Conservation (phyloP, 225 moss, liverwort and hornwort genomes). For the Thuidium tamariscinum region DNA sequence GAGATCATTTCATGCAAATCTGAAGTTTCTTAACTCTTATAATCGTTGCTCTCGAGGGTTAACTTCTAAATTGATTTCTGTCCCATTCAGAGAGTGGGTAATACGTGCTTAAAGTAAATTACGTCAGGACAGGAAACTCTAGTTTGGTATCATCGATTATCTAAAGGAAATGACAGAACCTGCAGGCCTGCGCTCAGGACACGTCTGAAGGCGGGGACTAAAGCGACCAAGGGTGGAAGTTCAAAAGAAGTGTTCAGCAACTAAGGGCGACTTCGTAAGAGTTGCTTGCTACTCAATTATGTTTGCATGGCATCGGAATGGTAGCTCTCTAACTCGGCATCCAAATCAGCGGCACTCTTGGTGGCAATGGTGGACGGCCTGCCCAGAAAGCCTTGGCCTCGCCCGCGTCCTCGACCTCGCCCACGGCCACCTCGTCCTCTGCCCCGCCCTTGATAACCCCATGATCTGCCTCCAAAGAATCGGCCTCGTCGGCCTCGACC, state of each 20-base stretch:
- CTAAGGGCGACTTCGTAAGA: neutral
- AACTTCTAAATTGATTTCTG: neutral
- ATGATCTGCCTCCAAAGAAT: constrained; percentile 3
- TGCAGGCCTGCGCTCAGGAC: neutral
- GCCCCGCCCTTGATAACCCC: constrained; percentile 18
- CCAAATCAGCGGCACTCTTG: constrained; percentile 73
- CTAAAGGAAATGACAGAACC: neutral
- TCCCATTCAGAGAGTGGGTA: neutral
- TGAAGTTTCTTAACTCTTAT: neutral
- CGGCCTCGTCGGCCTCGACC: constrained; percentile 2
- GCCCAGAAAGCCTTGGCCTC: neutral
- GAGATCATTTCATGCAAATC: neutral
- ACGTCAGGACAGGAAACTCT: neutral
- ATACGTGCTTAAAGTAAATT: neutral
- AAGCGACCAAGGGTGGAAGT: neutral
- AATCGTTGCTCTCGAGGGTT: neutral
- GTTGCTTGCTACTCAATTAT: neutral
- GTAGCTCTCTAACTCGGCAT: constrained; percentile 82
- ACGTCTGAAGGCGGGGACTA: neutral
- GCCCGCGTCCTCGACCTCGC: constrained; percentile 37
- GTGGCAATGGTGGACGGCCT: constrained; percentile 19
- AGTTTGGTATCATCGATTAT: neutral
- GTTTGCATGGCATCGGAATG: constrained; percentile 90
- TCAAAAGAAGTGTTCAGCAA: neutral
- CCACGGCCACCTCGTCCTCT: constrained; percentile 38